A percentile compares a stretch with the other conserved stretches of the same genome.
Evolutionary conservation across 2,329 filamentous ascomycete genomes (phyloP).

Genomic region (Camillea tinctor): DNA sequence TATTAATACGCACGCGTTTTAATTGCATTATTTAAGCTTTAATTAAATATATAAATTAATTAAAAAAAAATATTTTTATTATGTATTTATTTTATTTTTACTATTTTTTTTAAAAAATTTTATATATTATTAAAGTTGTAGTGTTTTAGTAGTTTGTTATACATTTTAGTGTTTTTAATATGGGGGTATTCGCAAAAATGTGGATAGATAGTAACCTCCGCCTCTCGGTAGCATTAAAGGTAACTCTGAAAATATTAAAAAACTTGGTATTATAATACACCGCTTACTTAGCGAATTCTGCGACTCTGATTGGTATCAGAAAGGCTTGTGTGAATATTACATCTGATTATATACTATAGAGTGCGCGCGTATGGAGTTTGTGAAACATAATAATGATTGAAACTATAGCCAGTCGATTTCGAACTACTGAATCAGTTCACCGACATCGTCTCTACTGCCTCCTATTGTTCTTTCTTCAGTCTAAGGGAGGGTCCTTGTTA

Average conservation of each 20-base stretch:
- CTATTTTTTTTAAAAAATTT: too few species aligned
- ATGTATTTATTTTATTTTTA: too few species aligned
- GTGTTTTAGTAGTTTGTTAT: too few species aligned
- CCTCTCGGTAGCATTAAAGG: neutral
- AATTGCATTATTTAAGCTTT: too few species aligned
- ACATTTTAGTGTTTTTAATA: too few species aligned
- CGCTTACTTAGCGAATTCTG: neutral
- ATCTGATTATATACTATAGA: neutral
- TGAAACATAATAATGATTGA: neutral
- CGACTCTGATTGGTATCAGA: neutral
- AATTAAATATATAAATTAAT: too few species aligned
- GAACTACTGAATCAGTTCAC: neutral
- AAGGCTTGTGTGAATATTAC: neutral
- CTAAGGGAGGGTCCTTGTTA: neutral
- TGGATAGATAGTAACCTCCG: too few species aligned
- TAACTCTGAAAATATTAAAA: neutral
- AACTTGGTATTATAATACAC: neutral
- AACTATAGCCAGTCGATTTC: neutral
- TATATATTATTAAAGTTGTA: too few species aligned
- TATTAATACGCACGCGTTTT: too few species aligned
- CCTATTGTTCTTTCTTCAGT: neutral
- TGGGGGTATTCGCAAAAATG: too few species aligned
- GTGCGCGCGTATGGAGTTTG: neutral
- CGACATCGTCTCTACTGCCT: neutral
- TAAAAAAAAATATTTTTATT: too few species aligned